Evolutionary conservation across 768 basidiomycete genomes (phyloP).

Genomic region (Russula olivacea): DNA sequence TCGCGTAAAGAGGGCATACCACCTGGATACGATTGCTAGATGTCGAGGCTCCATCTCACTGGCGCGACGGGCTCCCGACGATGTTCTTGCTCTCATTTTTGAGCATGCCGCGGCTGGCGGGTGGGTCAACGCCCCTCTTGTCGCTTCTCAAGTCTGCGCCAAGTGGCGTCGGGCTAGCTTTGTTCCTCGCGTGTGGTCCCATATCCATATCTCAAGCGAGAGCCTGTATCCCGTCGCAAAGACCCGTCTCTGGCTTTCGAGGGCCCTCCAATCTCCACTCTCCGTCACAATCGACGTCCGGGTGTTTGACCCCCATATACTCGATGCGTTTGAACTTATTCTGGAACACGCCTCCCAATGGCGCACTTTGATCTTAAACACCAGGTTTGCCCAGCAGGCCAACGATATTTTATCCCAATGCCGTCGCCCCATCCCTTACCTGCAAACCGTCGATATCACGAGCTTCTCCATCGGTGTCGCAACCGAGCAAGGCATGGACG

Average conservation of each 20-base stretch:
- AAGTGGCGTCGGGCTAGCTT: constrained; percentile 51
- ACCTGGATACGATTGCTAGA: constrained; percentile 40
- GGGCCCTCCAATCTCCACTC: constrained; percentile 40
- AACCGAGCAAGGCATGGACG: constrained; percentile 8
- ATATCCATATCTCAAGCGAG: constrained; percentile 47
- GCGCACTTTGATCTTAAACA: constrained; percentile 40
- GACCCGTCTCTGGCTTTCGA: constrained; percentile 48
- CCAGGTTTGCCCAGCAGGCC: constrained; percentile 35
- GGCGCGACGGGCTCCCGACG: constrained; percentile 49
- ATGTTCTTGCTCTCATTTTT: constrained; percentile 51
- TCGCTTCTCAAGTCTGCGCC: constrained; percentile 53
- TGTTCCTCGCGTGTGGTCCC: constrained; percentile 52
- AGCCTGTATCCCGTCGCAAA: constrained; percentile 38
- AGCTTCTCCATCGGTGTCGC: constrained; percentile 18
- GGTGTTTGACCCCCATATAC: constrained; percentile 31
- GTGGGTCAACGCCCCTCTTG: constrained; percentile 50
- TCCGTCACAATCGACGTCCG: constrained; percentile 39
- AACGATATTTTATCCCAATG: constrained; percentile 39
- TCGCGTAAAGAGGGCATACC: constrained; percentile 38
- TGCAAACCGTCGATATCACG: constrained; percentile 33
- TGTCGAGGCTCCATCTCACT: constrained; percentile 47
- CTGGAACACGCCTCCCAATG: constrained; percentile 38
- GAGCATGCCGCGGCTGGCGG: constrained; percentile 45
- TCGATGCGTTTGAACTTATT: constrained; percentile 31
- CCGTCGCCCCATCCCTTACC: constrained; percentile 33